Conservation (phyloP, 176 grass and related monocot species). For the Poa pratensis region DNA sequence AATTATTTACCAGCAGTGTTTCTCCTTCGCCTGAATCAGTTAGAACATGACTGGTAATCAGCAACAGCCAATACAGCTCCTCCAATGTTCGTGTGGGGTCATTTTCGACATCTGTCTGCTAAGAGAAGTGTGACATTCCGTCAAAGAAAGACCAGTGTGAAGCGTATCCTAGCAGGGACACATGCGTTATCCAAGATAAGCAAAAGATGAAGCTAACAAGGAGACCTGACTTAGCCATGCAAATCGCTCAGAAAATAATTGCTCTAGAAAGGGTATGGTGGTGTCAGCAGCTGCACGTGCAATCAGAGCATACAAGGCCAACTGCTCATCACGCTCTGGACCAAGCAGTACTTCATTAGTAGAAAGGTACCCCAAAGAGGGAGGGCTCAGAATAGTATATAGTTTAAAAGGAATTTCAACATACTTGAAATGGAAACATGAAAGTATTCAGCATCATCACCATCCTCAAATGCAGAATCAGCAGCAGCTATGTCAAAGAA, state of each 20-base stretch:
- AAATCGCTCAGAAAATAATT: conserved; percentile 81
- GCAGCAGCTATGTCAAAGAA: conserved; percentile 81
- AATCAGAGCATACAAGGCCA: conserved; percentile 92
- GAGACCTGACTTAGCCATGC: conserved; percentile 73
- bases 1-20: conserved; percentile 85
- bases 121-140: conserved; percentile 27
- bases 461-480: conserved; percentile 94
- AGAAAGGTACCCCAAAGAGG: conserved; percentile 27
- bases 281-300: conserved; percentile 78
- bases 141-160: conserved; percentile 9
- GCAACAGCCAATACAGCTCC: conserved; percentile 94
- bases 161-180: not conserved
- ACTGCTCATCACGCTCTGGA: conserved; percentile 91
- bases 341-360: conserved; percentile 43
- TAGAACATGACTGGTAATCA: conserved; percentile 93
- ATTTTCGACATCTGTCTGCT: conserved; percentile 65
- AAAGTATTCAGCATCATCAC: conserved; percentile 84
- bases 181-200: conserved; percentile 23
- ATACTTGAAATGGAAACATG: conserved; percentile 99
- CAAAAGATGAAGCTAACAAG: conserved; percentile 24
- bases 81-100: conserved; percentile 89
- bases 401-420: conserved; percentile 41
- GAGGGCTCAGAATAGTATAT: conserved; percentile 18
- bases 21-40: conserved; percentile 99
- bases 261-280: conserved; percentile 79